Percentiles rank a stretch among this genome's conserved stretches.
Conservation (phyloP, 257 asterid species). For the Parsonsia alboflavescens region DNA sequence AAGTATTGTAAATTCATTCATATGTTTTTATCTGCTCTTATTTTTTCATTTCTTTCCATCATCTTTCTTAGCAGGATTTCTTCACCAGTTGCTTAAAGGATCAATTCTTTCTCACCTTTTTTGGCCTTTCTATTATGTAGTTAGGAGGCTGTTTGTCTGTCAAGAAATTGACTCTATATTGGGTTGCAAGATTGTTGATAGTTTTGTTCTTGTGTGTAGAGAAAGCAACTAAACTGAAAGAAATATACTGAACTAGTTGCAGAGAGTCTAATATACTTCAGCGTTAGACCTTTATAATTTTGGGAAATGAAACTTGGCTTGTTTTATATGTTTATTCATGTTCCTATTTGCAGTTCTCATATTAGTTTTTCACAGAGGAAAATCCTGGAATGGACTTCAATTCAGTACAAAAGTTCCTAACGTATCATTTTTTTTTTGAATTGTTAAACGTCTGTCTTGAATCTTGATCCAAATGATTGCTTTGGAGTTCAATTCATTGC, state of each 20-base stretch:
- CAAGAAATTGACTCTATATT: no score
- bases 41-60: background rate
- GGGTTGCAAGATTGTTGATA: background rate
- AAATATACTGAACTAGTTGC: background rate
- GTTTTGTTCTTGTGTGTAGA: background rate
- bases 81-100: background rate
- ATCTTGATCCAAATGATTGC: background rate
- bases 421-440: background rate
- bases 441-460: background rate
- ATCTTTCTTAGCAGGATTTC: background rate
- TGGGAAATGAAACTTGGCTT: background rate
- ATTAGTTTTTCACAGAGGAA: background rate
- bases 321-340: background rate
- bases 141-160: background rate
- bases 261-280: background rate
- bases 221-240: background rate
- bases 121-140: background rate
- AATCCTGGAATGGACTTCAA: background rate
- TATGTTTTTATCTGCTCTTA: background rate
- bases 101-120: background rate
- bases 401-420: background rate
- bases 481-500: background rate
- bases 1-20: background rate
- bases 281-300: background rate
- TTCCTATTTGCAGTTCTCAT: background rate